phyloP scores from a whole-genome alignment of 2,329 filamentous ascomycete species.

The Penicillium expansum region DNA sequence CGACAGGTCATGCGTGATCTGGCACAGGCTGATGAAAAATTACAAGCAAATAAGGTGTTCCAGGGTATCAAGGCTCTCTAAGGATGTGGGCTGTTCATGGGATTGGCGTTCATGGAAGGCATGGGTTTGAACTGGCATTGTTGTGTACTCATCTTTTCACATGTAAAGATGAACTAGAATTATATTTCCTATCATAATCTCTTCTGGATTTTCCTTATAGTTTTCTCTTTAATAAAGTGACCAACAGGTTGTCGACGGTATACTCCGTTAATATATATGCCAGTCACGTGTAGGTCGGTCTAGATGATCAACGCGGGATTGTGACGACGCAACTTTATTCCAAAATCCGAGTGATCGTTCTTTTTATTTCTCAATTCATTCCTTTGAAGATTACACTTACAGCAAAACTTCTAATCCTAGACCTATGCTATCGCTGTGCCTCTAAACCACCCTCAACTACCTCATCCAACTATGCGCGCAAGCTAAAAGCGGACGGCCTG shows the following conservation, averaged over 20 bases:
- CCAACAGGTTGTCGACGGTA: background rate
- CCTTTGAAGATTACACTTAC: background rate
- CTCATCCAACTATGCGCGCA: slow-evolving; percentile 32
- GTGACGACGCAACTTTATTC: slow-evolving; percentile 2
- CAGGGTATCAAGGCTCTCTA: slow-evolving; percentile 49
- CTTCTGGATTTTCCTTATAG: background rate
- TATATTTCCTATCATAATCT: background rate
- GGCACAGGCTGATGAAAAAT: slow-evolving; percentile 67
- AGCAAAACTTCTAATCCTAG: background rate
- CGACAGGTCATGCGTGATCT: slow-evolving; percentile 74
- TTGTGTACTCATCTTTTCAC: slow-evolving; percentile 1
- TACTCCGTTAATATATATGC: background rate
- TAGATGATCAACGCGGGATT: slow-evolving; percentile 18
- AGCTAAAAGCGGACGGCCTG: slow-evolving; percentile 25
- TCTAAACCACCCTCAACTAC: background rate
- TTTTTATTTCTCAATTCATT: background rate
- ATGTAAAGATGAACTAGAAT: background rate
- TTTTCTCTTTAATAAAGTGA: background rate
- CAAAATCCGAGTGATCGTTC: background rate
- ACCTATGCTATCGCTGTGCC: background rate
- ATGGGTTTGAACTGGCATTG: slow-evolving; percentile 6
- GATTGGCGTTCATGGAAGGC: slow-evolving; percentile 16
- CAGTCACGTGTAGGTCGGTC: slow-evolving; percentile 21
- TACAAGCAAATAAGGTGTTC: slow-evolving; percentile 57
- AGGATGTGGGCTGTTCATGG: slow-evolving; percentile 10